Evolutionary conservation across 2,329 filamentous ascomycete genomes (phyloP).

Genomic region (Sarocladiaceae sp.): DNA sequence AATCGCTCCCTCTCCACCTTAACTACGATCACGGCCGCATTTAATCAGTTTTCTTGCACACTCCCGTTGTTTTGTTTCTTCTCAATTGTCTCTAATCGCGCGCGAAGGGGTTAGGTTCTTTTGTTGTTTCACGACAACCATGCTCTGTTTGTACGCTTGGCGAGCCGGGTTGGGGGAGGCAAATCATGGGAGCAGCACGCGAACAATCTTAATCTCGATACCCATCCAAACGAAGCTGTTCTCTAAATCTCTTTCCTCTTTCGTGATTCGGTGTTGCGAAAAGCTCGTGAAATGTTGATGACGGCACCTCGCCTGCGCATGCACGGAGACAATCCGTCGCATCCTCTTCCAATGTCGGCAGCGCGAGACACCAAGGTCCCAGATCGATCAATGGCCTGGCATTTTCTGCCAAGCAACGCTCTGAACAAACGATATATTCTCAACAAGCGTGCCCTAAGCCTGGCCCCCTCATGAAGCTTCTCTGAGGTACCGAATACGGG

Average conservation of each 20-base stretch:
- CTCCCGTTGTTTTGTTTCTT: constrained; percentile 1
- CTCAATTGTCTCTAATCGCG: not conserved
- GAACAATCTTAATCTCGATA: constrained; percentile 9
- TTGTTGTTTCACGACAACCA: not conserved
- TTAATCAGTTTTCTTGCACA: not conserved
- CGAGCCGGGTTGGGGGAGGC: not conserved
- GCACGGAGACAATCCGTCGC: too few species aligned
- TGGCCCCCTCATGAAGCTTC: too few species aligned
- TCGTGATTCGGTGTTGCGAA: not conserved
- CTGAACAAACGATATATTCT: too few species aligned
- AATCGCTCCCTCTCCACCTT: too few species aligned
- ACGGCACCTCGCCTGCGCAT: too few species aligned
- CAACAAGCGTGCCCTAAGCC: too few species aligned
- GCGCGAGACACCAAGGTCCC: too few species aligned
- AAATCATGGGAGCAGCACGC: constrained; percentile 5
- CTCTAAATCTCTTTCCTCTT: not conserved
- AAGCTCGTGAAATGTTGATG: too few species aligned
- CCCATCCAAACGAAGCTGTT: constrained; percentile 9
- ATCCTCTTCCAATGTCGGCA: too few species aligned
- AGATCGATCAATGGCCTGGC: too few species aligned
- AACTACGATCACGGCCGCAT: constrained; percentile 6
- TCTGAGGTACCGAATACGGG: too few species aligned
- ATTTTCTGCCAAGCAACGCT: too few species aligned
- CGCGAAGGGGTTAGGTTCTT: constrained; percentile 4
- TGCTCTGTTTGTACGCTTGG: constrained; percentile 1